phyloP scores from a whole-genome alignment of 306 rosid genomes.

The Alnus rubra region DNA sequence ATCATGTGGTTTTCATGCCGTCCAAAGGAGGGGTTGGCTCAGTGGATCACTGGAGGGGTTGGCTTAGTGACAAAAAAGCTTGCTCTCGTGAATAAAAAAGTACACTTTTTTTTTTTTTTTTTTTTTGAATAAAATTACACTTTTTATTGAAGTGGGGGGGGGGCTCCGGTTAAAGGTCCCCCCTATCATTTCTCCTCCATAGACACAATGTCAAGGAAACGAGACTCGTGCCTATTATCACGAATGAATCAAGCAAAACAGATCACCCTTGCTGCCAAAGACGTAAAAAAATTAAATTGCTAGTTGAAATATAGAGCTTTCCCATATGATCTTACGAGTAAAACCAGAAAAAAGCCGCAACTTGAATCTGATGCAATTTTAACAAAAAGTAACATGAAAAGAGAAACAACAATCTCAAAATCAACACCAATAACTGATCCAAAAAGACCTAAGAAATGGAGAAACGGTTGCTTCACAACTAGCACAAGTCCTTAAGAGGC shows the following conservation, averaged over 20 bases:
- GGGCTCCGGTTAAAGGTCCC: too few relatives aligned
- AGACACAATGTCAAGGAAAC: not conserved
- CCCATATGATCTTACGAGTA: not conserved
- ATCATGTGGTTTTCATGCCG: not conserved
- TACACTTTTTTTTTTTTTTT: too few relatives aligned
- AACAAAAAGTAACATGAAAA: not conserved
- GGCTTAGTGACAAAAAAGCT: too few relatives aligned
- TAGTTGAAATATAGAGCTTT: not conserved
- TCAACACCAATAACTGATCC: not conserved
- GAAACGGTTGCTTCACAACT: slow-evolving; percentile 11
- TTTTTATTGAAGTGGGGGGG: too few relatives aligned
- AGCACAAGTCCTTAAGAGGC: not conserved
- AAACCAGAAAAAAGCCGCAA: not conserved
- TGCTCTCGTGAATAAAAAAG: too few relatives aligned
- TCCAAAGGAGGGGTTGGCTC: too few relatives aligned
- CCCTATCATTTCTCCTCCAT: too few relatives aligned
- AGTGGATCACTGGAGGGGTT: too few relatives aligned
- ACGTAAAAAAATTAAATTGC: not conserved
- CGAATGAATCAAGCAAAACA: not conserved
- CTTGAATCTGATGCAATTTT: not conserved
- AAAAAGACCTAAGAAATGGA: slow-evolving; percentile 10
- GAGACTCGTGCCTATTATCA: not conserved
- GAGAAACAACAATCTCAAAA: slow-evolving; percentile 8
- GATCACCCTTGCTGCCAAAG: not conserved
- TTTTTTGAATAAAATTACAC: too few relatives aligned